These are phyloP conservation scores for Quercus alba DNA, from an alignment of 306 rosid species.

Conservation along the genomic window DNA sequence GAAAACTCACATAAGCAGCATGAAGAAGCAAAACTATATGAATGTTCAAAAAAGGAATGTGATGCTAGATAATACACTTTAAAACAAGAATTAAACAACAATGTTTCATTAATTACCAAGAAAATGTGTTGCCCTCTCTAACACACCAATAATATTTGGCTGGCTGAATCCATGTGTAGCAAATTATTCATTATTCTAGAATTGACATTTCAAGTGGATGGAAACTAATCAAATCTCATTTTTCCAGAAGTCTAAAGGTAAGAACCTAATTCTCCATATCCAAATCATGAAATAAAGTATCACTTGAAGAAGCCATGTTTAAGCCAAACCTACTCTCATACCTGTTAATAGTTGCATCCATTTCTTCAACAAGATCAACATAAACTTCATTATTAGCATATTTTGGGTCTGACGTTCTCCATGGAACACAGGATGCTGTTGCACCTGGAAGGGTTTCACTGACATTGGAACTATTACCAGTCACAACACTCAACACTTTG, in stretches of 20 bases:
- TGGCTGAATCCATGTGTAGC: neutral
- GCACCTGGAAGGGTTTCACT: constrained; percentile 85
- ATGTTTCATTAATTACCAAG: constrained; percentile 2
- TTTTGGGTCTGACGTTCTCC: constrained; percentile 75
- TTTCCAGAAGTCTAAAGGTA: neutral
- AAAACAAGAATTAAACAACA: neutral
- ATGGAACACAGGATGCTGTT: constrained; percentile 77
- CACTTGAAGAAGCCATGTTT: neutral
- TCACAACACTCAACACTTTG: constrained; percentile 88
- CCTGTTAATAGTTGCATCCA: constrained; percentile 81
- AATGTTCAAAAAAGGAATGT: neutral
- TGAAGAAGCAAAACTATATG: neutral
- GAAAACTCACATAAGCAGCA: neutral
- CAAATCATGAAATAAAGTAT: neutral
- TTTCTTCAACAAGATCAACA: constrained; percentile 92
- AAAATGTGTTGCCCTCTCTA: neutral
- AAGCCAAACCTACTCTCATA: neutral
- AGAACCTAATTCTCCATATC: neutral
- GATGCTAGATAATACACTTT: neutral
- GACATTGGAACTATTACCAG: constrained; percentile 87
- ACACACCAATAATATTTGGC: neutral
- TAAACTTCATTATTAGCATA: constrained; percentile 83
- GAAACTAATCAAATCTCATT: neutral
- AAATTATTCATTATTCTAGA: neutral
- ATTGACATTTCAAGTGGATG: neutral